Evolutionary conservation across 495 filamentous ascomycete genomes (phyloP), one percentile per base, ranked within the genome.

Genomic region (Sabuloglossum arenarium): DNA sequence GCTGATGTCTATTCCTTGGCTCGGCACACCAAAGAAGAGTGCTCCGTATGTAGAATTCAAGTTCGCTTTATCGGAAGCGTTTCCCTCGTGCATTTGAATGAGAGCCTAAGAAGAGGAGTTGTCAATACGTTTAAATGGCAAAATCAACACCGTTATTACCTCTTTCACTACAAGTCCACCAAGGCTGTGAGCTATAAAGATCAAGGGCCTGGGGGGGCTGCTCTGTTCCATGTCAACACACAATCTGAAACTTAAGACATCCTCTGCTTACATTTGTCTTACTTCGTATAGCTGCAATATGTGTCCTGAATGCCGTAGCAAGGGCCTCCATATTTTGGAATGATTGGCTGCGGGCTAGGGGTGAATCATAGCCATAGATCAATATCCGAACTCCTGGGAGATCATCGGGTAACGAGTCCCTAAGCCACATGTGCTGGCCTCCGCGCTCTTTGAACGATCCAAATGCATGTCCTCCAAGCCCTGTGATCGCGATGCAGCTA

Each of bases 101-200:
- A 42, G 52, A 52, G 10, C 31, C 27, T 6, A 56, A 29, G 27
- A 49, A 63, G 31, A 11, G 57, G 12, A 68, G 60, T 21, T 58
- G 57, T 23, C 66, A 59, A 3, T 73, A 58, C 54, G 63, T 59
- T 29, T 71, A 65, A 49, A 1, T 30, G 31, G 3, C 49, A 34
- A 23, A n/a, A 28, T 3, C 24, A 11, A 53, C 3, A 30, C 47
- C 14, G 1, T 16, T 16, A n/a, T n/a, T 34, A 30, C 49, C 49
- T 21, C n/a, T 34, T 75, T 75, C 27, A 74, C 70, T 16, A 78
- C 62, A 16, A 53, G 5, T 11, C 31, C 31, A 3, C 27, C 28
- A 19, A 34, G 28, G 39, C 74, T 76, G 60, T 79, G 74, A 1
- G 62, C 72, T 1, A 77, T 60, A 58, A 79, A 76, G 8, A 76